Base-by-base conservation (phyloP, 352 stramenopile species). In the Phytopythium kandeliae region DNA sequence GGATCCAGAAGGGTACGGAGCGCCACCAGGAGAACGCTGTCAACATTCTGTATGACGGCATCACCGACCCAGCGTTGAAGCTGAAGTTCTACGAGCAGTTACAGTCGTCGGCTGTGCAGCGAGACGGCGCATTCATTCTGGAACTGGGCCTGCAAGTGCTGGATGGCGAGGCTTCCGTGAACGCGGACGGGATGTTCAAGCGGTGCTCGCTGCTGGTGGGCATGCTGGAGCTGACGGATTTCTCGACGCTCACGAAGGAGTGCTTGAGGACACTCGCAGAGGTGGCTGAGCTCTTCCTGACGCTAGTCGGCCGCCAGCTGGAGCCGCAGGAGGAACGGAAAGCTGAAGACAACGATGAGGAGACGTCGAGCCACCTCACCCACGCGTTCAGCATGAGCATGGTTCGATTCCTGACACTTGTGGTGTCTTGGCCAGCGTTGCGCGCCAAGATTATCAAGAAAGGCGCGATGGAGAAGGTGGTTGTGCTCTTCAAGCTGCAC, bases 1-100 rank as follows among this genome's bases (percentile, higher is more conserved):
- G 82, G 82, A 85, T 90, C 55, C 77, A 89, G 51, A 91, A 92
- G 52, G 82, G 82, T 15, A 89, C 79, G 1, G 82, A 89, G 43
- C 75, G 82, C 3, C 77, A 91, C 41, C 82, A 89, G 69, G 77
- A 92, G 35, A 89, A 89, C 34, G 82, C 74, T 0, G 68, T 89
- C 26, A 83, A 69, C 43, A 86, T 92, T 44, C 43, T 92, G 8
- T 61, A 85, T 47, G 82, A 90, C 42, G 79, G 79, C 9, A 65
- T 92, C 31, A 74, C 54, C 3, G 68, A 77, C 35, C 55, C 63
- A 4, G 42, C 25, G 7, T 63, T 74, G 19, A 54, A 74, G 37
- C 59, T 33, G 4, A 74, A 70, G 43, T 92, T 92, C 47, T 92
- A 77, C 41, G 69, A 77, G 21, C 71, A 92, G 21, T 50, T 89